These are phyloP conservation scores for Clitoria ternatea DNA, from an alignment of 306 rosid species.

Conservation along the genomic window DNA sequence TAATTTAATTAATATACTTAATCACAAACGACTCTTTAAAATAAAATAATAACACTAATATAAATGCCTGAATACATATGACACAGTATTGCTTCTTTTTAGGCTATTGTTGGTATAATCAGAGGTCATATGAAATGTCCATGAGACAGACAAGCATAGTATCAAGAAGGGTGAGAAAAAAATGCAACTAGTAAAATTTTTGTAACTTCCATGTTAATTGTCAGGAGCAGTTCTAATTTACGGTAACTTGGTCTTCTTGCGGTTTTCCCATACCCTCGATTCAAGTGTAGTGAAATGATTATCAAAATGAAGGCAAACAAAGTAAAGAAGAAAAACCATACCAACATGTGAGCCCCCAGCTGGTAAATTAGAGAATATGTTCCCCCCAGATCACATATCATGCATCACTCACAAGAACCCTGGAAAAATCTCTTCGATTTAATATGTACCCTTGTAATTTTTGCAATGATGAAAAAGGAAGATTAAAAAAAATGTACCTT, in stretches of 20 bases:
- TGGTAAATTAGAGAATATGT: conserved; percentile 14
- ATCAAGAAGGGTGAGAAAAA: conserved; percentile 13
- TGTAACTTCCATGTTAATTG: conserved; percentile 36
- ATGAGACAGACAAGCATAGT: conserved; percentile 34
- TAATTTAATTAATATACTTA: background rate
- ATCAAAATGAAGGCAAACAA: background rate
- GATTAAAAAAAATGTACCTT: conserved; percentile 33
- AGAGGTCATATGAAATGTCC: conserved; percentile 36
- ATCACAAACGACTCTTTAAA: background rate
- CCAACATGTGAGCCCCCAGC: conserved; percentile 11
- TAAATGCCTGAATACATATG: background rate
- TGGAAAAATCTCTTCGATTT: background rate
- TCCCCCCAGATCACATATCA: conserved; percentile 21
- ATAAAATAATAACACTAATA: background rate
- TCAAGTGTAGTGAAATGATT: conserved; percentile 20
- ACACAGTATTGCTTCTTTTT: conserved; percentile 19
- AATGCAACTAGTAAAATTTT: conserved; percentile 1
- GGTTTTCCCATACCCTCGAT: conserved; percentile 35
- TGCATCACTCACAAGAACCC: conserved; percentile 1
- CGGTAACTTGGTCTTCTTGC: conserved; percentile 18
- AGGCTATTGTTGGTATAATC: conserved; percentile 28
- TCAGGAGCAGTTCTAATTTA: conserved; percentile 30
- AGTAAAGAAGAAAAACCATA: background rate
- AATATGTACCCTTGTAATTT: too few species aligned
- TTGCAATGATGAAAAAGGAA: conserved; percentile 15